phyloP scores from a whole-genome alignment of 805 yeast species.

The Yamadazyma insecticola region DNA sequence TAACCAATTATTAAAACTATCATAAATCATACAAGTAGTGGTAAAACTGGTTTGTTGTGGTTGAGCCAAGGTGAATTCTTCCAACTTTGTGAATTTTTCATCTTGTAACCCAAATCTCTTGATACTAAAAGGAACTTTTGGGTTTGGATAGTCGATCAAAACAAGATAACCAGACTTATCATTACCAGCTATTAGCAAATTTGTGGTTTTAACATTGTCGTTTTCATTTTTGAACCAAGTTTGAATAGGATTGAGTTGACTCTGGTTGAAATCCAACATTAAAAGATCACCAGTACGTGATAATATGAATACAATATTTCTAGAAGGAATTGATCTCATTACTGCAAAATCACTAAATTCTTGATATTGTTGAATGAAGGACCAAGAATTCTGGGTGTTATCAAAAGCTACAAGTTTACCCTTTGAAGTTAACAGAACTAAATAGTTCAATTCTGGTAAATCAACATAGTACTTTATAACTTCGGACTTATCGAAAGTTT shows the following conservation, averaged over 20 bases:
- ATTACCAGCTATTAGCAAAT: conserved; percentile 33
- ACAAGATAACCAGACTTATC: conserved; percentile 17
- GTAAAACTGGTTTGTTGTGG: conserved; percentile 48
- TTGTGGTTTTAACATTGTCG: conserved; percentile 43
- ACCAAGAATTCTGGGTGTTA: conserved; percentile 20
- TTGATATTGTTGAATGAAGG: conserved; percentile 6
- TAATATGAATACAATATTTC: conserved; percentile 23
- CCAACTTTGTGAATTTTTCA: conserved; percentile 16
- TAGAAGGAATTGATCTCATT: conserved; percentile 35
- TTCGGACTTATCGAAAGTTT: conserved; percentile 42
- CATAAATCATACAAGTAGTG: conserved; percentile 52
- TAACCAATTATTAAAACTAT: conserved; percentile 34
- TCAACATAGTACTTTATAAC: conserved; percentile 57
- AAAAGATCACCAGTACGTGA: conserved; percentile 39
- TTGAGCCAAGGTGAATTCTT: conserved; percentile 25
- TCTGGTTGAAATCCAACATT: conserved; percentile 22
- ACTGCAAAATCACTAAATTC: conserved; percentile 37
- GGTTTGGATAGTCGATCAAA: conserved; percentile 65
- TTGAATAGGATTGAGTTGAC: conserved; percentile 1
- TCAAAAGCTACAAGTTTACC: conserved; percentile 47
- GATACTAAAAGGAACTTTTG: conserved; percentile 48
- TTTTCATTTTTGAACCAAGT: conserved; percentile 16
- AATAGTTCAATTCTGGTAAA: conserved; percentile 35
- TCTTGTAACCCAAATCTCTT: conserved; percentile 24
- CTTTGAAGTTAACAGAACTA: conserved; percentile 51